Evolutionary conservation across 1,284 basidiomycete genomes (phyloP).

Genomic region (Tranzscheliella williamsii): DNA sequence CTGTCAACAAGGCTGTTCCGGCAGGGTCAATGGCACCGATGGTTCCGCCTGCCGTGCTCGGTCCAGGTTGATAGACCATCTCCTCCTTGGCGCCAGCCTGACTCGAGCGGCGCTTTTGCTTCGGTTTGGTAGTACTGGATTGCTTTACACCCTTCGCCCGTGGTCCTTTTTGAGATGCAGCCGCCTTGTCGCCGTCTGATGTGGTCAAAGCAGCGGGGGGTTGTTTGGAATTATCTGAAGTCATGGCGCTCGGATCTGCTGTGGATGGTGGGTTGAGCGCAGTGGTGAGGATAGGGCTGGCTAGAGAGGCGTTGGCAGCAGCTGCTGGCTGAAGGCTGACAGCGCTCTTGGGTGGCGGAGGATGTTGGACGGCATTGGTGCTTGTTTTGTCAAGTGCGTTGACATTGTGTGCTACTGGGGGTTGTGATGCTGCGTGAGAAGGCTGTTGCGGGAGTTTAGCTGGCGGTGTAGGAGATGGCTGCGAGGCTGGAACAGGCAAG

Average conservation of each 20-base stretch:
- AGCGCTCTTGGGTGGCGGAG: slow-evolving; percentile 11
- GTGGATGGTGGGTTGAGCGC: too few relatives aligned
- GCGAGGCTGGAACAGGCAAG: slow-evolving; percentile 12
- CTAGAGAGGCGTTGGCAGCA: slow-evolving; percentile 17
- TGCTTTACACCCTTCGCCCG: slow-evolving; percentile 13
- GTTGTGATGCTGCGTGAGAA: slow-evolving; percentile 7
- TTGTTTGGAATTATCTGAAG: background rate
- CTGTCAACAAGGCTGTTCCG: slow-evolving; percentile 29
- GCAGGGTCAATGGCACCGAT: slow-evolving; percentile 39
- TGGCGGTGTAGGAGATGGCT: background rate
- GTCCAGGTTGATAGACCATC: slow-evolving; percentile 13
- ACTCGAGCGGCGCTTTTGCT: slow-evolving; percentile 33
- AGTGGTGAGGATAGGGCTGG: too few relatives aligned
- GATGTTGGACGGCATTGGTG: background rate
- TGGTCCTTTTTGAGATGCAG: slow-evolving; percentile 6
- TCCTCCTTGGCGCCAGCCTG: slow-evolving; percentile 18
- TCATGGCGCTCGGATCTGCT: too few relatives aligned
- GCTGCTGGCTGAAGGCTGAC: slow-evolving; percentile 20
- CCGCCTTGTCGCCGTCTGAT: slow-evolving; percentile 2
- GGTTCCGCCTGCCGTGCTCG: slow-evolving; percentile 45
- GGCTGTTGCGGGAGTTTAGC: slow-evolving; percentile 3
- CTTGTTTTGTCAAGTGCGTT: background rate
- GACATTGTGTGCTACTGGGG: background rate
- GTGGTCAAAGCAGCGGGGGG: background rate
- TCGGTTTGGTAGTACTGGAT: slow-evolving; percentile 23